Conservation (phyloP, 129 eudicot species). For the Helichrysum umbraculigerum region DNA sequence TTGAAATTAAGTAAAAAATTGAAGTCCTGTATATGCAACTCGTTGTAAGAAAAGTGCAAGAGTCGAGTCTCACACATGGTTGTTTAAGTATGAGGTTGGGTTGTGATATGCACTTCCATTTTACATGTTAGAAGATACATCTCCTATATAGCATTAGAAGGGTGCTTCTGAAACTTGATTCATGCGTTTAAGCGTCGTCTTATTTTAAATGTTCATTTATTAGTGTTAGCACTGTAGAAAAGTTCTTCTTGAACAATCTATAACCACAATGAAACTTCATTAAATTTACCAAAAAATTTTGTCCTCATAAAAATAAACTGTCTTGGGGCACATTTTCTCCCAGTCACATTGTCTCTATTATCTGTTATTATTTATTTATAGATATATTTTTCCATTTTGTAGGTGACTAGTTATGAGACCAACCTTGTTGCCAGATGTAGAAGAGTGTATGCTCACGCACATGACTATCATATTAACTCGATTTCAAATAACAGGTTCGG, state of each 20-base stretch:
- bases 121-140: neutral
- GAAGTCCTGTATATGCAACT: neutral
- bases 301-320: neutral
- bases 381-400: slow-evolving; percentile 6
- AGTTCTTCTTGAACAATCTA: neutral
- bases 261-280: neutral
- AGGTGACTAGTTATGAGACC: slow-evolving; percentile 93
- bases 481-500: slow-evolving; percentile 90
- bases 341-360: neutral
- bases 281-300: neutral
- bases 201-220: neutral
- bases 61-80: neutral
- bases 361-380: neutral
- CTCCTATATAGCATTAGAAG: neutral
- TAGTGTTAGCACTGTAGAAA: neutral
- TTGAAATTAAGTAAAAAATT: neutral
- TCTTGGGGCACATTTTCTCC: neutral
- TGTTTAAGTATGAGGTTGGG: slow-evolving; percentile 8
- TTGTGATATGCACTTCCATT: neutral
- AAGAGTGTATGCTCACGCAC: slow-evolving; percentile 99
- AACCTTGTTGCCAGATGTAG: slow-evolving; percentile 91
- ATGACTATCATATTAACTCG: slow-evolving; percentile 97
- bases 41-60: neutral
- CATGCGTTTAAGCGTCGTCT: neutral
- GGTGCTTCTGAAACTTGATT: neutral